These are phyloP conservation scores for Ophiostoma ips DNA, from an alignment of 2,329 filamentous ascomycete species.

Conservation along the genomic window DNA sequence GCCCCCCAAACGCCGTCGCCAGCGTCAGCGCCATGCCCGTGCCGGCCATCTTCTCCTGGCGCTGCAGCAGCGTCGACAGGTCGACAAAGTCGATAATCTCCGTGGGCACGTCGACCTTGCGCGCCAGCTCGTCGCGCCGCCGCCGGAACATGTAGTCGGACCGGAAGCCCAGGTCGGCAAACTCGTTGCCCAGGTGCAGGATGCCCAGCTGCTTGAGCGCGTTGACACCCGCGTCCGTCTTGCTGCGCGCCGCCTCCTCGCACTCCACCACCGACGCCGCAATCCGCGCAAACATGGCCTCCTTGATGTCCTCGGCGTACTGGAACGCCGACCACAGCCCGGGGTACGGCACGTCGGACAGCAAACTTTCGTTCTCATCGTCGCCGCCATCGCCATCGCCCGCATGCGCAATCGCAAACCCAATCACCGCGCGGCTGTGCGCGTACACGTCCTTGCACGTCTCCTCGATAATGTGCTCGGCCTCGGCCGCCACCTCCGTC, in stretches of 20 bases:
- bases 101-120: conserved; percentile 75
- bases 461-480: conserved; percentile 70
- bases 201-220: conserved; percentile 81
- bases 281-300: conserved; percentile 82
- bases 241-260: conserved; percentile 71
- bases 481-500: conserved; percentile 63
- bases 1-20: conserved; percentile 69
- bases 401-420: conserved; percentile 59
- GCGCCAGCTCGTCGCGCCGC: conserved; percentile 64
- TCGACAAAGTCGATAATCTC: conserved; percentile 94
- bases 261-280: conserved; percentile 63
- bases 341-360: conserved; percentile 75
- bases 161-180: conserved; percentile 73
- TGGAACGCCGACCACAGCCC: conserved; percentile 75
- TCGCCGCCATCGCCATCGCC: conserved; percentile 65
- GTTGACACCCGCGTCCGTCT: conserved; percentile 68
- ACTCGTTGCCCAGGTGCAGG: conserved; percentile 76
- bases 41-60: conserved; percentile 87
- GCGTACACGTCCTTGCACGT: conserved; percentile 78
- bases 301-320: conserved; percentile 85
- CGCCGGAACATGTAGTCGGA: conserved; percentile 90
- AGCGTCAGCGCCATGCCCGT: conserved; percentile 91
- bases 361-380: too few relatives aligned
- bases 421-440: conserved; percentile 63
- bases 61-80: conserved; percentile 64